Percentiles rank a stretch among this genome's conserved stretches.
Conservation (phyloP, 1,139 yeast species). For the Schizosaccharomyces versatilis region DNA sequence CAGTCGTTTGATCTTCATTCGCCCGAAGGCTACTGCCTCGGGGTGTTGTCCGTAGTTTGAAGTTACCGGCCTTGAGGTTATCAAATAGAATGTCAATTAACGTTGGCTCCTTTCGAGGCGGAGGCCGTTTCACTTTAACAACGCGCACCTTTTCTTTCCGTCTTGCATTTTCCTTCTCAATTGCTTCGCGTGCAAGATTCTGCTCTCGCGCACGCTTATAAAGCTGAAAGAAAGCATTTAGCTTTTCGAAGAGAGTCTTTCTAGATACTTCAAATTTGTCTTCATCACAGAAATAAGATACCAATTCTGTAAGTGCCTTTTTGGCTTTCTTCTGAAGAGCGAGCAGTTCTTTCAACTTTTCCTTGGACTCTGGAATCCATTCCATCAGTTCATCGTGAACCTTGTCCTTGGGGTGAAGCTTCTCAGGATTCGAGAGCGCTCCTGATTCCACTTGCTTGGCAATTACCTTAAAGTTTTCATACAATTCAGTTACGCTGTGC, state of each 20-base stretch:
- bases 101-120: no score
- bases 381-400: conserved; percentile 36
- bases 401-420: conserved; percentile 59
- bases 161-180: not conserved
- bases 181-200: not conserved
- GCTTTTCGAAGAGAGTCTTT: not conserved
- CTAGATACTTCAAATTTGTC: not conserved
- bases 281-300: not conserved
- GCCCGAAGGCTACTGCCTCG: no score
- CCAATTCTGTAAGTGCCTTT: not conserved
- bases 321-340: not conserved
- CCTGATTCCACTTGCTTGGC: conserved; percentile 43
- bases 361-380: conserved; percentile 35
- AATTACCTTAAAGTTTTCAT: conserved; percentile 19
- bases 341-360: conserved; percentile 23
- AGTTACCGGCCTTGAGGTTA: no score
- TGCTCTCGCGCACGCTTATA: not conserved
- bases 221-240: not conserved
- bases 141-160: no score
- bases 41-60: no score
- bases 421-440: conserved; percentile 41
- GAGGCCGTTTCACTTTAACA: no score
- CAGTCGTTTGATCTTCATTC: no score
- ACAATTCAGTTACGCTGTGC: conserved; percentile 12
- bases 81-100: no score